Evolutionary conservation across 192 early-diverging fungal species (phyloP).

Genomic region (Rhizoclosmatium globosum): DNA sequence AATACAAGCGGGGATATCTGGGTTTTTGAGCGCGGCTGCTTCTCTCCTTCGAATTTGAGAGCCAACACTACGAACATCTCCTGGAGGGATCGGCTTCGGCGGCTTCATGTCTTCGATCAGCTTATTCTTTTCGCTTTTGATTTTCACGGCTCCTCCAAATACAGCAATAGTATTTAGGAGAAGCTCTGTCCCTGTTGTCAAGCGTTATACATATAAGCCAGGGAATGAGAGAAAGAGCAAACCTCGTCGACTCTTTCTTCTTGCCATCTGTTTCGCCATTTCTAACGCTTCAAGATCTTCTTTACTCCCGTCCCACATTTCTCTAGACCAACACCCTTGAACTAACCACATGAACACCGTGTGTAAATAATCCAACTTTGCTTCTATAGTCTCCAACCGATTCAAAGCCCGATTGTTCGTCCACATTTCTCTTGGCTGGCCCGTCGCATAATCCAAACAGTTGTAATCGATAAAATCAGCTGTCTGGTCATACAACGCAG

Average conservation of each 20-base stretch:
- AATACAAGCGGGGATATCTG: background rate
- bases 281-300: background rate
- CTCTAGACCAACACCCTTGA: slow-evolving; percentile 26
- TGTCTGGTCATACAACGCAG: slow-evolving; percentile 7
- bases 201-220: too few relatives aligned
- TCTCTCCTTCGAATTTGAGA: slow-evolving; percentile 14
- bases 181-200: too few relatives aligned
- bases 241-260: background rate
- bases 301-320: background rate
- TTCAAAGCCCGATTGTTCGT: slow-evolving; percentile 15
- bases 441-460: slow-evolving; percentile 13
- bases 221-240: too few relatives aligned
- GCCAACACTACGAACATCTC: slow-evolving; percentile 22
- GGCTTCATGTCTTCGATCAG: slow-evolving; percentile 11
- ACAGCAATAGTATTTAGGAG: too few relatives aligned
- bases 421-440: slow-evolving; percentile 6
- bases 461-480: slow-evolving; percentile 8
- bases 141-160: background rate
- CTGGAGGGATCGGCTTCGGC: slow-evolving; percentile 33
- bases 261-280: background rate
- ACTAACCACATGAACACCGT: slow-evolving; percentile 31
- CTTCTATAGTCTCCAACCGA: slow-evolving; percentile 7
- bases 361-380: slow-evolving; percentile 29
- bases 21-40: background rate
- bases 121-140: slow-evolving; percentile 20